Conservation (phyloP, 768 basidiomycete species). For the Boletus tomentosulus region DNA sequence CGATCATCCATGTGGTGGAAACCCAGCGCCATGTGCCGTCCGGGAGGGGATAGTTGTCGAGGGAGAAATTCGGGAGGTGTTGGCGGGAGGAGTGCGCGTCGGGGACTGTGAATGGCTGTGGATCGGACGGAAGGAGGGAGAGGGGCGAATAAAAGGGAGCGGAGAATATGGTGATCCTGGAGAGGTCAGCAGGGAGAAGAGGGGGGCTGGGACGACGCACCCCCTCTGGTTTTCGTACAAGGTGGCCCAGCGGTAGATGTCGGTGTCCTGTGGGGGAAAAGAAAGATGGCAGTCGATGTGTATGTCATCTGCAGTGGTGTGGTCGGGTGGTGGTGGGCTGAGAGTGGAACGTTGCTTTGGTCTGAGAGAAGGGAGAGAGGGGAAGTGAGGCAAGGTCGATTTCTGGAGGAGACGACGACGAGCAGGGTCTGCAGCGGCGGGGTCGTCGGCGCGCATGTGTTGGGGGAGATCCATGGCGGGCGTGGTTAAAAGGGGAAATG, state of each 20-base stretch:
- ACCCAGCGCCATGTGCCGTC: constrained; percentile 83
- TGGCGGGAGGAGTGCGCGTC: constrained; percentile 34
- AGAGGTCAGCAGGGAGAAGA: constrained; percentile 4
- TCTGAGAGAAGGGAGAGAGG: constrained; percentile 33
- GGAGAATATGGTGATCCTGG: constrained; percentile 63
- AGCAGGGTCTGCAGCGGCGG: constrained; percentile 42
- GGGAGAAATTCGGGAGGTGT: constrained; percentile 52
- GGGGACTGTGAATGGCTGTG: constrained; percentile 68
- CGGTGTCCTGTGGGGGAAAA: constrained; percentile 33
- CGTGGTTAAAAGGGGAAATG: constrained; percentile 2
- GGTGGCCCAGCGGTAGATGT: constrained; percentile 72
- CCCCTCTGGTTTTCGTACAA: constrained; percentile 84
- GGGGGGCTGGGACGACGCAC: constrained; percentile 34
- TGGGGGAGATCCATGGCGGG: constrained; percentile 33
- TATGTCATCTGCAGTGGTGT: constrained; percentile 22
- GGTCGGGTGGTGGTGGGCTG: background rate
- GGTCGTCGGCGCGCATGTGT: constrained; percentile 38
- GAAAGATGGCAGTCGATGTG: constrained; percentile 27
- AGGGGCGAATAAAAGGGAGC: constrained; percentile 66
- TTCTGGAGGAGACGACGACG: constrained; percentile 42
- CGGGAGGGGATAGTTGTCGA: constrained; percentile 66
- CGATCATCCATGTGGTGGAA: constrained; percentile 79
- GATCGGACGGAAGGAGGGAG: constrained; percentile 68
- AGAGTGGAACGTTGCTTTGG: background rate
- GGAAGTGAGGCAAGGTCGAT: constrained; percentile 27